Evolutionary conservation across 192 early-diverging fungal species (phyloP).

Genomic region (Linderina pennispora): DNA sequence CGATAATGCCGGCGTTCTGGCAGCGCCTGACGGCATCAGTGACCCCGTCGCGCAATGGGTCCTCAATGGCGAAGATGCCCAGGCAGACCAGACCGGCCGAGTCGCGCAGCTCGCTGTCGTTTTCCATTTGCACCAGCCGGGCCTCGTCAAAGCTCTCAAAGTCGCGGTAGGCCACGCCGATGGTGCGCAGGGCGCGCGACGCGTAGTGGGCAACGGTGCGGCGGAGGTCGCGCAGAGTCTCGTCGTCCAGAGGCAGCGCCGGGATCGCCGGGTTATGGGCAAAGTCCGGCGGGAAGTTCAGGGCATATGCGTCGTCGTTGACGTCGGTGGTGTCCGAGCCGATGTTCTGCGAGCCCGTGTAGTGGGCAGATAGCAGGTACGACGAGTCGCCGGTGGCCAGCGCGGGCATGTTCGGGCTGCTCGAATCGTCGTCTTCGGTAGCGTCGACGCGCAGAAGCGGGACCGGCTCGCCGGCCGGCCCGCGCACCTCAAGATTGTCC

Average conservation of each 20-base stretch:
- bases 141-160: slow-evolving; percentile 58
- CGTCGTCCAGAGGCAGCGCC: slow-evolving; percentile 41
- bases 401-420: neutral
- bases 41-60: slow-evolving; percentile 94
- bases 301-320: slow-evolving; percentile 12
- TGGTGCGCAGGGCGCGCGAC: slow-evolving; percentile 79
- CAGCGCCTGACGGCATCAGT: slow-evolving; percentile 85
- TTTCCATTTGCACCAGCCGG: slow-evolving; percentile 31
- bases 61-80: slow-evolving; percentile 94
- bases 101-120: slow-evolving; percentile 42
- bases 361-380: slow-evolving; percentile 39
- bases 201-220: slow-evolving; percentile 42
- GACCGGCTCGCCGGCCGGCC: too few relatives aligned
- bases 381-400: slow-evolving; percentile 7
- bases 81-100: slow-evolving; percentile 63
- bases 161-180: slow-evolving; percentile 80
- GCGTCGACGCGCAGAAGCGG: too few relatives aligned
- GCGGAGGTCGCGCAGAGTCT: slow-evolving; percentile 39
- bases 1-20: slow-evolving; percentile 85
- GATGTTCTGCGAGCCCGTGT: slow-evolving; percentile 24
- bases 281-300: slow-evolving; percentile 36
- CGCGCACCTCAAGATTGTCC: slow-evolving; percentile 5
- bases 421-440: too few relatives aligned
- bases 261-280: slow-evolving; percentile 44
- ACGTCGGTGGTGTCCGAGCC: slow-evolving; percentile 45